These are phyloP conservation scores for Amanita rimosa DNA, from an alignment of 768 basidiomycete genomes.

Conservation along the genomic window DNA sequence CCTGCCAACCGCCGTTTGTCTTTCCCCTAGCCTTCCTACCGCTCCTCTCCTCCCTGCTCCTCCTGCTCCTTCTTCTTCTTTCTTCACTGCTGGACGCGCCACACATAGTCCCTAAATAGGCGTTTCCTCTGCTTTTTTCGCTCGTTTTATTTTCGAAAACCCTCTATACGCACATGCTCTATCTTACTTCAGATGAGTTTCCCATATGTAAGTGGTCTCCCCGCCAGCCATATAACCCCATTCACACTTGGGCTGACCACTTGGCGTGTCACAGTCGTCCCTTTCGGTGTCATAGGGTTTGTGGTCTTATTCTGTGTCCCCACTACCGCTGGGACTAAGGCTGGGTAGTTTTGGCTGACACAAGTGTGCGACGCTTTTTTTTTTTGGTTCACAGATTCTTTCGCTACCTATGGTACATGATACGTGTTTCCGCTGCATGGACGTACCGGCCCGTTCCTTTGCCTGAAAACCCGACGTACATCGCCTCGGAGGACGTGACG, in stretches of 20 bases:
- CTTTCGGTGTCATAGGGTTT: slow-evolving; percentile 83
- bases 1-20: not conserved
- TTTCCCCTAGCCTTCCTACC: too few relatives aligned
- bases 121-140: not conserved
- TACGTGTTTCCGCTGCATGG: slow-evolving; percentile 68
- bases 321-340: too few relatives aligned
- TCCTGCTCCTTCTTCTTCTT: too few relatives aligned
- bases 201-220: slow-evolving; percentile 59
- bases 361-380: slow-evolving; percentile 7
- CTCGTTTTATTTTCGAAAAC: slow-evolving; percentile 18
- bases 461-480: slow-evolving; percentile 84
- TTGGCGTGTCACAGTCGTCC: slow-evolving; percentile 46
- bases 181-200: slow-evolving; percentile 85
- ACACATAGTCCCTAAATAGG: not conserved
- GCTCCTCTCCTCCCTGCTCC: too few relatives aligned
- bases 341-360: too few relatives aligned
- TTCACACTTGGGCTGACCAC: not conserved
- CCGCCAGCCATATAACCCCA: slow-evolving; percentile 6
- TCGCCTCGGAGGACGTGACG: slow-evolving; percentile 87
- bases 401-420: slow-evolving; percentile 88
- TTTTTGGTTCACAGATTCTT: slow-evolving; percentile 81
- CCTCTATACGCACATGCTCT: slow-evolving; percentile 59
- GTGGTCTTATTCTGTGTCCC: too few relatives aligned
- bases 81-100: not conserved
- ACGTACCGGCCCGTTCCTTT: slow-evolving; percentile 84